Evolutionary conservation across 257 asterid genomes (phyloP).

Genomic region (Buddleja alternifolia): DNA sequence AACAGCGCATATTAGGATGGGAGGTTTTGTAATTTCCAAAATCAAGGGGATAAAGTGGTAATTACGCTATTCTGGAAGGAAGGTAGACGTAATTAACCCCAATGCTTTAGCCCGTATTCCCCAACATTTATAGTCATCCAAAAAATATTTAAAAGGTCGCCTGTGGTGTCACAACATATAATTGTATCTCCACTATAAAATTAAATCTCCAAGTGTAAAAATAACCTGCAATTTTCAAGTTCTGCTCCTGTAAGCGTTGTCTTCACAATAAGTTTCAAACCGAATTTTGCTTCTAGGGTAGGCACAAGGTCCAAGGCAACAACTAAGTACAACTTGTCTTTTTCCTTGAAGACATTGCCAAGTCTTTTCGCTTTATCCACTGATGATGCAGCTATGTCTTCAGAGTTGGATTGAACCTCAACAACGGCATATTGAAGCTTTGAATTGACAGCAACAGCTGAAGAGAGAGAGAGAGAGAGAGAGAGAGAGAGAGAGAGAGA

Average conservation of each 20-base stretch:
- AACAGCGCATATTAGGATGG: too few species aligned
- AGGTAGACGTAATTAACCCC: too few species aligned
- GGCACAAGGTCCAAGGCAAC: slow-evolving; percentile 87
- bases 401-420: slow-evolving; percentile 61
- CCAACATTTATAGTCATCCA: not conserved
- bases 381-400: slow-evolving; percentile 48
- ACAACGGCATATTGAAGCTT: slow-evolving; percentile 91
- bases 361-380: slow-evolving; percentile 60
- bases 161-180: not conserved
- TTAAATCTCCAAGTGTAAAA: not conserved
- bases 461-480: slow-evolving; percentile 23
- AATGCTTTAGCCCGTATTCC: too few species aligned
- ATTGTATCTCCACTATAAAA: not conserved
- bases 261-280: slow-evolving; percentile 71
- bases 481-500: slow-evolving; percentile 21
- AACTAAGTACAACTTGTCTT: slow-evolving; percentile 54
- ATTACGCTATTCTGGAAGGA: too few species aligned
- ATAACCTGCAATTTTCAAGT: slow-evolving; percentile 86
- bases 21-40: too few species aligned
- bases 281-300: slow-evolving; percentile 91
- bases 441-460: slow-evolving; percentile 94
- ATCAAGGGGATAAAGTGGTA: too few species aligned
- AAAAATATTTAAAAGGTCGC: not conserved
- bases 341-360: slow-evolving; percentile 68
- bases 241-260: slow-evolving; percentile 72